Conservation (phyloP, 441 rosid genomes). For the Erysimum cheiri region DNA sequence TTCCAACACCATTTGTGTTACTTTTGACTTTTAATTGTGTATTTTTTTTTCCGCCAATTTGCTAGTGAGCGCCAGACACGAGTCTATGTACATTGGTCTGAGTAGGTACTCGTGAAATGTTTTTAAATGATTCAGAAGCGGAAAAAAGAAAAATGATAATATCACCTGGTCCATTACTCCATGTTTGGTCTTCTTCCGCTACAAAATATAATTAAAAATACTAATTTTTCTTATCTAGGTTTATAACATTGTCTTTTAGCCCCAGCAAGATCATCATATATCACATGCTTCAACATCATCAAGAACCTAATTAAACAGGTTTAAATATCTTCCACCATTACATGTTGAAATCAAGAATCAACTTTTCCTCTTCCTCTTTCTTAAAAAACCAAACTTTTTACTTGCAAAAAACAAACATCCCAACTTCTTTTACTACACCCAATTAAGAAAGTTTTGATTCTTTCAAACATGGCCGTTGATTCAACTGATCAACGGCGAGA, state of each 20-base stretch:
- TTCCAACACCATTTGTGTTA: slow-evolving; percentile 2
- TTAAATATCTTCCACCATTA: slow-evolving; percentile 20
- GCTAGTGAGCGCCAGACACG: slow-evolving; percentile 35
- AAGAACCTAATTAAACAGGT: not conserved
- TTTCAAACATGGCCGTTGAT: slow-evolving; percentile 39
- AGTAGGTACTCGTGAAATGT: slow-evolving; percentile 26
- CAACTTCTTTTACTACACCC: not conserved
- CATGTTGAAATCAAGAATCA: slow-evolving; percentile 35
- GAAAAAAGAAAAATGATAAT: slow-evolving; percentile 25
- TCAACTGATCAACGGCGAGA: slow-evolving; percentile 48
- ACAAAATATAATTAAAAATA: not conserved
- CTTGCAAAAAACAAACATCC: not conserved
- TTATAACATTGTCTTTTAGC: slow-evolving; percentile 28
- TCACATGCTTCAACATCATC: slow-evolving; percentile 36
- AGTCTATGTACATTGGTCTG: slow-evolving; percentile 15
- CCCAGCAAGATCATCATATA: slow-evolving; percentile 26
- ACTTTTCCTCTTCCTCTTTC: slow-evolving; percentile 26
- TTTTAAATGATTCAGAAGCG: slow-evolving; percentile 5
- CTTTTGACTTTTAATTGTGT: slow-evolving; percentile 37
- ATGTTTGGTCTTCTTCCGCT: too few species aligned
- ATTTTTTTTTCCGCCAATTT: slow-evolving; percentile 5
- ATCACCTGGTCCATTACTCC: slow-evolving; percentile 33
- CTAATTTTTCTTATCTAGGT: slow-evolving; percentile 20
- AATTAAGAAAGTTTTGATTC: not conserved
- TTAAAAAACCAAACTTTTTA: not conserved